These are phyloP conservation scores for Leishmania lainsoni DNA, from an alignment of 208 protist species.

Conservation along the genomic window DNA sequence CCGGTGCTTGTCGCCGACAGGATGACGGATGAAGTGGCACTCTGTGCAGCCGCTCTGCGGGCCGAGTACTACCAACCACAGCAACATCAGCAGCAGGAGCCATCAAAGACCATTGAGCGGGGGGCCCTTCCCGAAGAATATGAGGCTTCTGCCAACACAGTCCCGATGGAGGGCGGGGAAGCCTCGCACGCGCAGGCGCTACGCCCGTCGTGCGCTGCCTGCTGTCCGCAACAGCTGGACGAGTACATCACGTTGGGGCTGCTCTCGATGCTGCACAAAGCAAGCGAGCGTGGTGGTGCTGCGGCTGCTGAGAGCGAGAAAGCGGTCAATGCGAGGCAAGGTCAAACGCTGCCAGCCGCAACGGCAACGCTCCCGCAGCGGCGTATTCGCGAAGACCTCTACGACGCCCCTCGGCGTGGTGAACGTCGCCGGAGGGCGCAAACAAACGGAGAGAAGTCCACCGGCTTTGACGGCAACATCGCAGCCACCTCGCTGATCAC, in stretches of 20 bases:
- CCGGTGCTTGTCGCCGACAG: neutral
- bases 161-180: neutral
- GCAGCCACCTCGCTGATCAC: neutral
- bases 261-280: conserved; percentile 24
- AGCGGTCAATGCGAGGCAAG: neutral
- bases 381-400: conserved; percentile 31
- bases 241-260: conserved; percentile 39
- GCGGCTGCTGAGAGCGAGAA: too few species aligned
- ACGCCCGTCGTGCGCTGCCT: conserved; percentile 37
- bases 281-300: neutral
- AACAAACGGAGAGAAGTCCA: neutral
- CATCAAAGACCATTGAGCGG: neutral
- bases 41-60: conserved; percentile 22
- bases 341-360: too few species aligned
- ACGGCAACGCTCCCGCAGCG: conserved; percentile 20
- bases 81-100: neutral
- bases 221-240: conserved; percentile 29
- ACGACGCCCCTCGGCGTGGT: conserved; percentile 21
- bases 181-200: conserved; percentile 19
- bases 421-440: neutral
- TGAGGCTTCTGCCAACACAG: neutral
- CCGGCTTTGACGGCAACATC: neutral
- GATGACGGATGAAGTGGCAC: neutral
- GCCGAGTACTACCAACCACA: conserved; percentile 33
- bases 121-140: neutral